These are phyloP conservation scores for Colletotrichum coccodes DNA, from an alignment of 2,329 filamentous ascomycete species.

Conservation along the genomic window DNA sequence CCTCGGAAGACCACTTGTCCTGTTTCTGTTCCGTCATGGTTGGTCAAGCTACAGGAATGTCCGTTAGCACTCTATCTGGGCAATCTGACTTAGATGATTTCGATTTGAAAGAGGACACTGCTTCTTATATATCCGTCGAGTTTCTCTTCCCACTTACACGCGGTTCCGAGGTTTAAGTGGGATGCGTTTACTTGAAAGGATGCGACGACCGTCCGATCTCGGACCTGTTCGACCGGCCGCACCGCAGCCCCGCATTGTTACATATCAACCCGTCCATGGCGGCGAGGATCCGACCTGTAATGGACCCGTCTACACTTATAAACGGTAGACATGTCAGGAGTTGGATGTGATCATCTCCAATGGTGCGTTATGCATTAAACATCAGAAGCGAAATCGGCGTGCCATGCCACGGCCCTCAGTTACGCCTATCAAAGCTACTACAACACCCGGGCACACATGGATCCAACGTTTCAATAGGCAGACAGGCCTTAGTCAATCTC, in stretches of 20 bases:
- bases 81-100: neutral
- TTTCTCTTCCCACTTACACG: conserved; percentile 9
- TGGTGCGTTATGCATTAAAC: neutral
- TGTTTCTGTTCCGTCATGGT: conserved; percentile 38
- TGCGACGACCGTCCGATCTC: conserved; percentile 31
- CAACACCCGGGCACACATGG: neutral
- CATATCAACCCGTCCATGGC: neutral
- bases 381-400: conserved; percentile 9
- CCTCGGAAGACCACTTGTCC: conserved; percentile 54
- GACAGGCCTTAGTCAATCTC: conserved; percentile 52
- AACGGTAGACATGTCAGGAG: neutral
- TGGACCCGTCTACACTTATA: neutral
- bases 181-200: neutral
- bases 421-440: neutral
- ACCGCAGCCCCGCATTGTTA: neutral
- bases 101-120: neutral
- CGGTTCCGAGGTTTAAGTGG: conserved; percentile 33
- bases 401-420: neutral
- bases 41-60: neutral
- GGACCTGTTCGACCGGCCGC: conserved; percentile 20
- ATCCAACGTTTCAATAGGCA: too few relatives aligned
- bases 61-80: neutral
- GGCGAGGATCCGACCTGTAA: neutral
- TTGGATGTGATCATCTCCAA: neutral
- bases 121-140: neutral